A percentile compares a stretch with the other conserved stretches of the same genome.
Conservation (phyloP, 192 early-diverging fungal species). For the Umbelopsis isabellina region DNA sequence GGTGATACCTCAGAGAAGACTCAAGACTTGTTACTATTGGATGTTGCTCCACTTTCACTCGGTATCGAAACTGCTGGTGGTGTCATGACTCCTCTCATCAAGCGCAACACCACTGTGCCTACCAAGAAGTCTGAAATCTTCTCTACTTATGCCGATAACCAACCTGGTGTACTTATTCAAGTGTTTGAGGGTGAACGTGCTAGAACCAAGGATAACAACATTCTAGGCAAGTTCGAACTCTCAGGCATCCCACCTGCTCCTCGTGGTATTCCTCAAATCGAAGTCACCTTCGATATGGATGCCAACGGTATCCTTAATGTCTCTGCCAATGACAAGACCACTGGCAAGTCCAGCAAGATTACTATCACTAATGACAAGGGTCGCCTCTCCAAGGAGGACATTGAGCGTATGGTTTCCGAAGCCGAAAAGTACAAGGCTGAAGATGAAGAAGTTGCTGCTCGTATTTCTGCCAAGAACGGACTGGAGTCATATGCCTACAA, state of each 20-base stretch:
- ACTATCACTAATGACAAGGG: constrained; percentile 99
- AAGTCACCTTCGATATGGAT: constrained; percentile 97
- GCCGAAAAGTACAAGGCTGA: constrained; percentile 97
- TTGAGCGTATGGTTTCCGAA: constrained; percentile 96
- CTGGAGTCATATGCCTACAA: constrained; percentile 98
- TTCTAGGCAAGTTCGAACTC: constrained; percentile 97
- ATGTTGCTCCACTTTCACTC: constrained; percentile 95
- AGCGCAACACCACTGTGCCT: constrained; percentile 97
- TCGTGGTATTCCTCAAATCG: constrained; percentile 96
- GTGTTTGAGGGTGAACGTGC: constrained; percentile 98
- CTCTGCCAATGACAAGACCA: constrained; percentile 93
- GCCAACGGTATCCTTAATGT: constrained; percentile 95
- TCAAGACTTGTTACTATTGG: constrained; percentile 92
- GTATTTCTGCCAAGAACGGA: constrained; percentile 92
- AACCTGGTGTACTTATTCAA: constrained; percentile 97
- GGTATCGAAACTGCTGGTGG: constrained; percentile 99
- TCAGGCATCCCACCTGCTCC: constrained; percentile 94
- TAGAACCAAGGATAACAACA: constrained; percentile 98
- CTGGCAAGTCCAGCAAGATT: constrained; percentile 96
- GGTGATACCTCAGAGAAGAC: constrained; percentile 97
- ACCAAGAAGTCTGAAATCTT: constrained; percentile 98
- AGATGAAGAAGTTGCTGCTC: constrained; percentile 93
- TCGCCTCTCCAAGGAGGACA: constrained; percentile 93
- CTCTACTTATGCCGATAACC: constrained; percentile 98
- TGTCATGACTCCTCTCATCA: constrained; percentile 97